Conservation (phyloP, 805 yeast genomes). For the Jamesozyma jinghongensis region DNA sequence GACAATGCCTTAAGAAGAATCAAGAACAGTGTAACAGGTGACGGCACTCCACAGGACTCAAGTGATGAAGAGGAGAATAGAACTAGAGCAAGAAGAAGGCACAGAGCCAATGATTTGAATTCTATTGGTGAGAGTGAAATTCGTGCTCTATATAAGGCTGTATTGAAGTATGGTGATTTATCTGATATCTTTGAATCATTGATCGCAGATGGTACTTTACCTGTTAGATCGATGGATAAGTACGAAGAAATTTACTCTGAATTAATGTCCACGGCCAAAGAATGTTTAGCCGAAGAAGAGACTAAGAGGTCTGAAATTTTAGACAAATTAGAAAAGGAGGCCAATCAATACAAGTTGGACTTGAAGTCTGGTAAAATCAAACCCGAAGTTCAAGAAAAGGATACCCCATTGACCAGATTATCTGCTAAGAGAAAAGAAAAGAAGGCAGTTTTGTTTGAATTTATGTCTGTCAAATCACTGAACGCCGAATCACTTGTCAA, state of each 20-base stretch:
- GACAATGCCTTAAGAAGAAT: constrained; percentile 62
- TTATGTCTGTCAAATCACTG: constrained; percentile 74
- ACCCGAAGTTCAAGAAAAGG: constrained; percentile 26
- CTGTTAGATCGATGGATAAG: constrained; percentile 73
- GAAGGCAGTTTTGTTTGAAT: constrained; percentile 83
- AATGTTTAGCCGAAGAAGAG: constrained; percentile 56
- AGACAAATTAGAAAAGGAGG: constrained; percentile 52
- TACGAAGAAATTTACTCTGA: constrained; percentile 73
- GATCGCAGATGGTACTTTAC: constrained; percentile 80
- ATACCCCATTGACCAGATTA: constrained; percentile 45
- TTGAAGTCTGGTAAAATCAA: constrained; percentile 31
- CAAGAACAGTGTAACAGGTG: constrained; percentile 35
- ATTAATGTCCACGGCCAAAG: constrained; percentile 51
- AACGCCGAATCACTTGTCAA: constrained; percentile 82
- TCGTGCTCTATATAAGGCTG: constrained; percentile 74
- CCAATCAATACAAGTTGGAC: constrained; percentile 43
- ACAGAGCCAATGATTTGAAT: constrained; percentile 38
- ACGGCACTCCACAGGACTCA: constrained; percentile 24
- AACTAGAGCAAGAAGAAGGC: constrained; percentile 32
- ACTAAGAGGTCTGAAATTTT: constrained; percentile 46
- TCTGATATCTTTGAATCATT: constrained; percentile 70
- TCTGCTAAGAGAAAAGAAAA: constrained; percentile 69
- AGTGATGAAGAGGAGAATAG: constrained; percentile 34
- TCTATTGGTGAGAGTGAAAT: constrained; percentile 76
- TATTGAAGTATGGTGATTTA: constrained; percentile 75